phyloP scores from a whole-genome alignment of 1,284 basidiomycete species.

The Papiliotrema nemorosa region DNA sequence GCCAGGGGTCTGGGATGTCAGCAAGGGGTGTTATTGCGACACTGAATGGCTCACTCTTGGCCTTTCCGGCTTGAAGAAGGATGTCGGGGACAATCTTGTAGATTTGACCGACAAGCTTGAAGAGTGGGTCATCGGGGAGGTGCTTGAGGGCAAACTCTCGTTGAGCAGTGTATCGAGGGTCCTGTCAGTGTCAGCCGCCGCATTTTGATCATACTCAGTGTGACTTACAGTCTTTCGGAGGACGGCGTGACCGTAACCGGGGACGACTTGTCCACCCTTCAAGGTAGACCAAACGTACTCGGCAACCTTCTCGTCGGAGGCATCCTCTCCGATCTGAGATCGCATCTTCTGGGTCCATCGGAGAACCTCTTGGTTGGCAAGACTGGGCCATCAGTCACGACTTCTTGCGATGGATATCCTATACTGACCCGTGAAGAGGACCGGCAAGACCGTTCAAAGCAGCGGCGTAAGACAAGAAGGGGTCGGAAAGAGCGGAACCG shows the following conservation, averaged over 20 bases:
- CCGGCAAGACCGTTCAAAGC: conserved; percentile 95
- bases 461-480: conserved; percentile 92
- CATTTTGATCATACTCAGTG: neutral
- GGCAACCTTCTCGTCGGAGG: conserved; percentile 78
- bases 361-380: conserved; percentile 95
- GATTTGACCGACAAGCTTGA: conserved; percentile 89
- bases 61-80: conserved; percentile 88
- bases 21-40: neutral
- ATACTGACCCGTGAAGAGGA: conserved; percentile 74
- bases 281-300: conserved; percentile 92
- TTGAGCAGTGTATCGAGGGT: conserved; percentile 95
- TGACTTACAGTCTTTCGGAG: conserved; percentile 72
- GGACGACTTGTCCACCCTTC: conserved; percentile 86
- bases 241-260: conserved; percentile 95
- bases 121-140: conserved; percentile 78
- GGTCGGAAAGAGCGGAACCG: conserved; percentile 95
- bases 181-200: too few relatives aligned
- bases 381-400: conserved; percentile 42
- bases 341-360: conserved; percentile 86
- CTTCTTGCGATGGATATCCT: neutral
- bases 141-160: conserved; percentile 91
- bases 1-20: conserved; percentile 48
- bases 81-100: conserved; percentile 92
- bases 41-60: conserved; percentile 60
- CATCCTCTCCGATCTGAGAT: conserved; percentile 71